Base-by-base conservation (phyloP, 179 eudicot genomes). In the Beta macrorhiza region DNA sequence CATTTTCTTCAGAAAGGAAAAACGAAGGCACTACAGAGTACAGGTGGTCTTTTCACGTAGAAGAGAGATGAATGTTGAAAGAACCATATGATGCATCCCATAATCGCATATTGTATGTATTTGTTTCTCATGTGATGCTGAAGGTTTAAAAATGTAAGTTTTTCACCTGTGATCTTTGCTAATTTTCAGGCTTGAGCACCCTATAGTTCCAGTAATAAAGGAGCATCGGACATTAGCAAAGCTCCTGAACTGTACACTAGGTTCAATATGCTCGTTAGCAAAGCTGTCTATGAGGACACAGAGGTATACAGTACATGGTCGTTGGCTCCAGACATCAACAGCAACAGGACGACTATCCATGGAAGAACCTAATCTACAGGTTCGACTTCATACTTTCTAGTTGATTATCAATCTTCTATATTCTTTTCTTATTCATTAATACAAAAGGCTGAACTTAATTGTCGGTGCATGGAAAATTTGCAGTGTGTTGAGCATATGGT, bases 341-440 rank as follows among this genome's bases (percentile, higher is more conserved):
- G 93, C 99, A 78, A 96, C 99, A 56, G 99, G 99, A 72, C 88
- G 99, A 68, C 96, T 96, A 76, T 90, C 99, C 77, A 92, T 92
- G 93, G 99, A 96, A 90, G 98, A 96, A 84, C 98, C 99, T 72
- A 96, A 96, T 85, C 94, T 96, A 80, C 99, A 96, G 99, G 99
- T 92, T 71, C 51, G 49, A 42, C 32, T 51, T 65, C 53, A 20
- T 84, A 10, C 19, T 80, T 76, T 55, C 51, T 51, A 7, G 17
- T 78, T 72, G 1, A 53, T 45, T 37, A 53, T 49, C 68, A 62
- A 57, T 17, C 9, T 53, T 56, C 74, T 51, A 12, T 59, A n/a
- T 69, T 22, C 75, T 37, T 2, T 79, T 63, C 7, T 79, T 78
- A 13, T 44, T 59, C 32, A 65, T 67, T 56, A 53, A 45, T 55